Percentiles rank a stretch among this genome's conserved stretches.
These are phyloP conservation scores for Chrysosporium queenslandicum DNA, from an alignment of 2,329 filamentous ascomycete genomes.

Conservation along the genomic window DNA sequence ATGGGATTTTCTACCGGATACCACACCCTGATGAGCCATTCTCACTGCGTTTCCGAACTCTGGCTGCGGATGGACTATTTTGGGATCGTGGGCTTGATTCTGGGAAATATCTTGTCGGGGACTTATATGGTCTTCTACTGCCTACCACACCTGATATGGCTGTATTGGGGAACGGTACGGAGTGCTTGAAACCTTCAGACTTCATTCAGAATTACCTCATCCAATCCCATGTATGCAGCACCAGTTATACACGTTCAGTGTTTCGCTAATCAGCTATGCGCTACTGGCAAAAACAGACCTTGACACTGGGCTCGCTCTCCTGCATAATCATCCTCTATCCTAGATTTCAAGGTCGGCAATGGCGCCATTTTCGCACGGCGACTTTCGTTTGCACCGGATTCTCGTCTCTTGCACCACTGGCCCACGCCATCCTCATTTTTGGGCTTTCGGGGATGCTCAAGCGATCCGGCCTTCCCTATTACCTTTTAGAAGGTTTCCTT, in stretches of 20 bases:
- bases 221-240: neutral
- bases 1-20: constrained; percentile 45
- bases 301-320: constrained; percentile 21
- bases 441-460: constrained; percentile 19
- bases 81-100: constrained; percentile 24
- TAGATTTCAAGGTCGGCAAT: constrained; percentile 21
- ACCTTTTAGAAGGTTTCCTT: constrained; percentile 21
- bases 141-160: constrained; percentile 19
- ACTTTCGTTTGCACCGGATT: constrained; percentile 21
- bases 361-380: constrained; percentile 18
- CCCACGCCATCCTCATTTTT: constrained; percentile 21
- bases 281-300: constrained; percentile 2
- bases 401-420: constrained; percentile 20
- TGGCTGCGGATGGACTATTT: constrained; percentile 23
- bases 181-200: no score
- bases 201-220: neutral
- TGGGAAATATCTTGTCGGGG: constrained; percentile 26
- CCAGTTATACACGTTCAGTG: neutral
- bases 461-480: constrained; percentile 22
- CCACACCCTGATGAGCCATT: constrained; percentile 25
- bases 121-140: constrained; percentile 27
- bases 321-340: constrained; percentile 27
- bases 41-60: constrained; percentile 19
- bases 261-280: neutral
- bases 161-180: constrained; percentile 26